Percentiles rank a stretch among this genome's conserved stretches.
phyloP scores from a whole-genome alignment of 768 basidiomycete genomes.

The Phylloporus scabripes region DNA sequence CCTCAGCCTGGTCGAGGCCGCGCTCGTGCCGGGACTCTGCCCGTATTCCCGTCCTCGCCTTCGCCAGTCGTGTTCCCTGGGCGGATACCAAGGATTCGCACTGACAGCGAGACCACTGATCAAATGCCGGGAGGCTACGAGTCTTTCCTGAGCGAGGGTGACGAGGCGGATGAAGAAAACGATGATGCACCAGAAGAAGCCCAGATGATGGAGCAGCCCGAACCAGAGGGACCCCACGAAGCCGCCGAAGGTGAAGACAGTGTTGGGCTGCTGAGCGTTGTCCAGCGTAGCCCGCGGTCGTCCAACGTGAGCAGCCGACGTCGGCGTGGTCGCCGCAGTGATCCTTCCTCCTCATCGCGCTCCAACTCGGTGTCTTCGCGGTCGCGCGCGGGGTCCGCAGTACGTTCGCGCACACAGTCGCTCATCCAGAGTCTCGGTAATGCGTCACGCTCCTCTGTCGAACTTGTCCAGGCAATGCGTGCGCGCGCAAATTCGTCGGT shows the following conservation, averaged over 20 bases:
- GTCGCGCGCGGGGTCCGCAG: constrained; percentile 44
- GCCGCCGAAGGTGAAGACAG: constrained; percentile 60
- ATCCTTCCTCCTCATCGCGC: constrained; percentile 34
- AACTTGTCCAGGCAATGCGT: constrained; percentile 46
- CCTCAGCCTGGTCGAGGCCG: constrained; percentile 36
- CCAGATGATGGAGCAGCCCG: constrained; percentile 38
- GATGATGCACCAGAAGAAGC: constrained; percentile 31
- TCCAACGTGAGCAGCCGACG: constrained; percentile 33
- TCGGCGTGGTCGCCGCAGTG: constrained; percentile 29
- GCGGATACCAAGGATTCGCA: constrained; percentile 21
- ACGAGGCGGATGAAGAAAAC: constrained; percentile 30
- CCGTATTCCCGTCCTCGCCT: constrained; percentile 32
- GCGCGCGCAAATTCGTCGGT: constrained; percentile 64
- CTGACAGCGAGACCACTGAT: constrained; percentile 28
- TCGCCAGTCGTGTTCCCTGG: constrained; percentile 32
- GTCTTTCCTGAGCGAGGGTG: constrained; percentile 27
- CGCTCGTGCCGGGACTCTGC: constrained; percentile 37
- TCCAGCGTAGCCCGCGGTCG: constrained; percentile 47
- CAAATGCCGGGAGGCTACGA: constrained; percentile 27
- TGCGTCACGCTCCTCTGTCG: constrained; percentile 57
- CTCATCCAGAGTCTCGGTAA: constrained; percentile 59
- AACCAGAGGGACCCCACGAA: constrained; percentile 50
- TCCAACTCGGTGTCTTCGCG: constrained; percentile 31
- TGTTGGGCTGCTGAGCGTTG: constrained; percentile 49
- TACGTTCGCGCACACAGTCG: constrained; percentile 62